Evolutionary conservation across 2,329 filamentous ascomycete species (phyloP).

Genomic region (Metarhizium rileyi): DNA sequence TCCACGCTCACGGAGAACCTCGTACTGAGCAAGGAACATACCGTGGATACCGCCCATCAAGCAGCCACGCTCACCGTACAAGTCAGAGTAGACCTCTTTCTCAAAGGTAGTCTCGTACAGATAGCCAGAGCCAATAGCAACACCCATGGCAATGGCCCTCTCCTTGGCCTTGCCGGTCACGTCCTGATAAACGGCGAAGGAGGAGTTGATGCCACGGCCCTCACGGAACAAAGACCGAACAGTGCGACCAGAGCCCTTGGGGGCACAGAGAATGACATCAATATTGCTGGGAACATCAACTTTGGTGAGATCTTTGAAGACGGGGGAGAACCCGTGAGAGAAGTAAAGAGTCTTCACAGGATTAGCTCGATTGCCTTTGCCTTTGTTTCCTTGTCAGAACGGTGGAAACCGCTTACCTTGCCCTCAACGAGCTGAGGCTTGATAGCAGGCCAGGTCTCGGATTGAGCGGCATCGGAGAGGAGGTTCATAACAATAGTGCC

Average conservation of each 20-base stretch:
- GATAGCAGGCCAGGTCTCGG: conserved; percentile 95
- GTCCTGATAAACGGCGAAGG: conserved; percentile 96
- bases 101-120: conserved; percentile 99
- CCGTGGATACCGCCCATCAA: conserved; percentile 99
- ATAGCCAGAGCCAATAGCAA: conserved; percentile 95
- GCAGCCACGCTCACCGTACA: conserved; percentile 99
- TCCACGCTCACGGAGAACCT: conserved; percentile 97
- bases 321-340: conserved; percentile 99
- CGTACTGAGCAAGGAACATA: conserved; percentile 99
- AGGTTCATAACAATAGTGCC: conserved; percentile 99
- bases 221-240: conserved; percentile 98
- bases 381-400: neutral
- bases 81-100: conserved; percentile 99
- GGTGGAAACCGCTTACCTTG: conserved; percentile 56
- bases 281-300: conserved; percentile 93
- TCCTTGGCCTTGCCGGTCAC: conserved; percentile 97
- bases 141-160: conserved; percentile 93
- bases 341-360: conserved; percentile 87
- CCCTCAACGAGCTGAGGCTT: conserved; percentile 98
- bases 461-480: conserved; percentile 94
- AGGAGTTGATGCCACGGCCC: conserved; percentile 99
- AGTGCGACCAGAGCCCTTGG: conserved; percentile 97
- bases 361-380: neutral
- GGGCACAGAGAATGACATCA: conserved; percentile 98
- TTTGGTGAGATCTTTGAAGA: conserved; percentile 99